Base-by-base conservation (phyloP, 2,329 filamentous ascomycete species). In the Coleophoma crateriformis region DNA sequence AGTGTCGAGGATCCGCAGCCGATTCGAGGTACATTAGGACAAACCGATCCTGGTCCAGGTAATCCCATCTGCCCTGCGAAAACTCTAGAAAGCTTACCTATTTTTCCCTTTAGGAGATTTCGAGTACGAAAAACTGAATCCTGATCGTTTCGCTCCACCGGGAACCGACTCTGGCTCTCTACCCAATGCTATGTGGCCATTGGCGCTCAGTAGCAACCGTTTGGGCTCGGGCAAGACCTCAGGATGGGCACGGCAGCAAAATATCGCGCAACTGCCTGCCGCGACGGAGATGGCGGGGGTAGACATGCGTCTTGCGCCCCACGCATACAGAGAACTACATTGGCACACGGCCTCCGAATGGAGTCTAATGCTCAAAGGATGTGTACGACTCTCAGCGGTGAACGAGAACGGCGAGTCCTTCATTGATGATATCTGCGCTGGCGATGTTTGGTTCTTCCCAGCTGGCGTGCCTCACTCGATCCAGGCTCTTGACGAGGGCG, bases 291-390 rank as follows among this genome's bases (percentile, higher is more conserved):
- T 82, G 75, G 78, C 79, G 0, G 78, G 77, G 40, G 79, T 82
- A 1, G 73, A 82, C 54, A 82, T 82, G 79, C 71, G 77, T 38
- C 69, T 82, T 1, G 72, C 71, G n/a, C 71, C 77, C 0, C 66
- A 77, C 22, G 79, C 75, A 0, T 84, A 84, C 53, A 75, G 82
- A 17, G 81, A 85, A 61, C 66, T 85, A 19, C 82, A 86, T 55
- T 86, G 78, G 78, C 79, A 82, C 55, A 77, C 73, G 35, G 71
- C 75, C 37, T 72, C 67, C 44, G 69, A 79, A 55, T 79, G 76
- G 76, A 68, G 73, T 0, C 65, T 79, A 5, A 66, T 82, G 11
- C 67, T 79, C 14, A 78, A 78, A 50, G 79, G 79, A 0, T 72
- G 70, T 38, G 75, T 76, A 2, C 70, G 75, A 5, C 65, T 82